Evolutionary conservation across 768 basidiomycete genomes (phyloP), one percentile per base, ranked within the genome.

Genomic region (Cyathus striatus): DNA sequence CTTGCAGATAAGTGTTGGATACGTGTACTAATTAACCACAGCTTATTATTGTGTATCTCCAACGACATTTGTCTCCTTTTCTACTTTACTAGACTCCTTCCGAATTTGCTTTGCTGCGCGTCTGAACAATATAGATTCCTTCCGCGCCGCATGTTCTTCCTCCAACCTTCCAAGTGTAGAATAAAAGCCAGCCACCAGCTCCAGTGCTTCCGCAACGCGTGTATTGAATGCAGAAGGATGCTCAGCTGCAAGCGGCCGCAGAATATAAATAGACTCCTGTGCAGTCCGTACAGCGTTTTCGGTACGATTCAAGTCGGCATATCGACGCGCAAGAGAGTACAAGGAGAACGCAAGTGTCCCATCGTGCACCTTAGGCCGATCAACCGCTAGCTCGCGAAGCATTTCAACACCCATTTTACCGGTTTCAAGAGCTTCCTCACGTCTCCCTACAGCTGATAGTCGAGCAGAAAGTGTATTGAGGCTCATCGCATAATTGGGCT

Each of bases 161-260:
- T n/a, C n/a, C n/a, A n/a, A n/a, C n/a, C n/a, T n/a, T n/a, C n/a
- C n/a, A n/a, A n/a, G n/a, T n/a, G n/a, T n/a, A n/a, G n/a, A n/a
- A n/a, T n/a, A n/a, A n/a, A n/a, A n/a, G n/a, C n/a, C n/a, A n/a
- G n/a, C n/a, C n/a, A n/a, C n/a, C n/a, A n/a, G n/a, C n/a, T n/a
- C n/a, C n/a, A n/a, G n/a, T n/a, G n/a, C n/a, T n/a, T 36, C 17
- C 17, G 35, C 35, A 18, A 36, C 35, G 20, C 37, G 38, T 40
- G 30, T 13, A 43, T 40, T 18, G 23, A 18, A 13, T 37, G 44
- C 32, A 40, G 41, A 14, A 46, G 37, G 41, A 30, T 39, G 16
- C 21, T 35, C 37, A 38, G 33, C 21, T 25, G 26, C 36, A 39
- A 27, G 25, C 23, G 18, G 22, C 23, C 46, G 27, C n/a, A n/a